Evolutionary conservation across 2,329 filamentous ascomycete species (phyloP).

Genomic region (Diaporthe caulivora): DNA sequence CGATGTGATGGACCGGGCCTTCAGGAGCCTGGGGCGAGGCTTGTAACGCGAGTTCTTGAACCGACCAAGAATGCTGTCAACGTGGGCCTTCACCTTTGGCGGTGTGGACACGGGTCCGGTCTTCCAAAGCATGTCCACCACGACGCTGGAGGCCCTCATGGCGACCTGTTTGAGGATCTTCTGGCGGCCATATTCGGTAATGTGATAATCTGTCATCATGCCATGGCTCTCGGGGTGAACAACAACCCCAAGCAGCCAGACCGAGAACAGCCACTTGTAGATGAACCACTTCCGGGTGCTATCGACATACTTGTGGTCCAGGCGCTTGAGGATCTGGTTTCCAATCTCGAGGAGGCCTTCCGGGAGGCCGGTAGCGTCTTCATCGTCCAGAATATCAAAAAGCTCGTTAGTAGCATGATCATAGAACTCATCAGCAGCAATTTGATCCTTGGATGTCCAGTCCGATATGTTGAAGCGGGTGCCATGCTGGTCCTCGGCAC

Average conservation of each 20-base stretch:
- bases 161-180: conserved; percentile 85
- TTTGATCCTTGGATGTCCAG: conserved; percentile 83
- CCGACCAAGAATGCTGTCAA: conserved; percentile 77
- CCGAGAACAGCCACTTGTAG: conserved; percentile 91
- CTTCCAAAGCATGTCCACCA: conserved; percentile 82
- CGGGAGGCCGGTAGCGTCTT: conserved; percentile 86
- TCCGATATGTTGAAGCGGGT: conserved; percentile 78
- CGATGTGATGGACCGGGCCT: conserved; percentile 79
- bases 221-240: conserved; percentile 87
- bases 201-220: conserved; percentile 89
- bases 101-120: conserved; percentile 74
- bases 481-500: conserved; percentile 82
- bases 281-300: conserved; percentile 86
- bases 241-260: conserved; percentile 85
- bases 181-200: conserved; percentile 90
- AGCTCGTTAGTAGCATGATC: conserved; percentile 82
- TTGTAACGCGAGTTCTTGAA: conserved; percentile 68
- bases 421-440: conserved; percentile 90
- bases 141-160: conserved; percentile 81
- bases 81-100: conserved; percentile 73
- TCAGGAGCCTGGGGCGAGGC: conserved; percentile 71
- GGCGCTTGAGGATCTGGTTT: conserved; percentile 82
- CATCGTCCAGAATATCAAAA: conserved; percentile 88
- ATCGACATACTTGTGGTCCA: conserved; percentile 79
- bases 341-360: conserved; percentile 87